phyloP scores from a whole-genome alignment of 139 green algal species.

The Prasinococcaceae sp. region DNA sequence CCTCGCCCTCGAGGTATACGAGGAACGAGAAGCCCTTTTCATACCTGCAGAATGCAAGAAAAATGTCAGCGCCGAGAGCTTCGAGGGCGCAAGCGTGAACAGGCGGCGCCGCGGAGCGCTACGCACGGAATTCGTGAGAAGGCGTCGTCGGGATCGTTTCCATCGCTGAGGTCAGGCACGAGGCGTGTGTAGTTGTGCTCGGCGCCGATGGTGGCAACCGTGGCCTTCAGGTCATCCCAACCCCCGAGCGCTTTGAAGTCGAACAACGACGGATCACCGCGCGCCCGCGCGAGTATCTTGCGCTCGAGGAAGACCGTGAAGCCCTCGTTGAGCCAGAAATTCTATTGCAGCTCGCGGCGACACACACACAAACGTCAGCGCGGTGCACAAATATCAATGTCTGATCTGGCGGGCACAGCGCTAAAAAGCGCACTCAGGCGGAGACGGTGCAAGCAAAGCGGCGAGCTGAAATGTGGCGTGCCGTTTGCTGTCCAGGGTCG shows the following conservation, averaged over 20 bases:
- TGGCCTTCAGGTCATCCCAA: slow-evolving; percentile 28
- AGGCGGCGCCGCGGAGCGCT: too few relatives aligned
- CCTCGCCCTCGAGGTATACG: slow-evolving; percentile 3
- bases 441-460: too few relatives aligned
- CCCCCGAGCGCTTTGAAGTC: slow-evolving; percentile 4
- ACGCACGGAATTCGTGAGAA: slow-evolving; percentile 51
- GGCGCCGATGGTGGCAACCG: slow-evolving; percentile 30
- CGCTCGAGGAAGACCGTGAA: slow-evolving; percentile 25
- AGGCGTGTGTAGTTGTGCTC: slow-evolving; percentile 39
- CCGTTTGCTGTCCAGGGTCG: too few relatives aligned
- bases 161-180: slow-evolving; percentile 38
- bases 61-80: too few relatives aligned
- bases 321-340: slow-evolving; percentile 48
- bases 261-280: slow-evolving; percentile 31
- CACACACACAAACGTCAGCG: too few relatives aligned
- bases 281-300: slow-evolving; percentile 59
- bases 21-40: slow-evolving; percentile 80
- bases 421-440: too few relatives aligned
- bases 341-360: too few relatives aligned
- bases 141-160: slow-evolving; percentile 72
- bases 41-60: too few relatives aligned
- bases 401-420: too few relatives aligned
- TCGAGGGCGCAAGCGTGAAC: too few relatives aligned
- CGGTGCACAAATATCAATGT: too few relatives aligned
- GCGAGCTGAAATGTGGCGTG: too few relatives aligned